Base-by-base conservation (phyloP, 768 basidiomycete species). In the Mycena maculata region DNA sequence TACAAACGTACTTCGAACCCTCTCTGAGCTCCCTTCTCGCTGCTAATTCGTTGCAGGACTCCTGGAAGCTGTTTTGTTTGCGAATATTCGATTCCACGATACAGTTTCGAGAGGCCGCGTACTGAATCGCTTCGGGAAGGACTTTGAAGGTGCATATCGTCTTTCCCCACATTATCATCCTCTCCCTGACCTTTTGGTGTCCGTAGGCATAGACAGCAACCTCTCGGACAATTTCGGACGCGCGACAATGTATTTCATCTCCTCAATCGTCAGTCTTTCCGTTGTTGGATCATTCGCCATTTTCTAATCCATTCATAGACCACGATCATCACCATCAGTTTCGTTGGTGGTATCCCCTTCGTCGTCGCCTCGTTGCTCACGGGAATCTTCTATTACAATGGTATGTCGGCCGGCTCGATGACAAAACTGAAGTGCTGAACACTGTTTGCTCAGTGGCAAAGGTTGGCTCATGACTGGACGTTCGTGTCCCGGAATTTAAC, bases 61-160 rank as follows among this genome's bases (percentile, higher is more conserved):
- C 41, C 80, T 96, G 28, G 92, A 96, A 73, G 77, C 89, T 1
- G 90, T 97, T 3, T 81, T 98, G 1, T 96, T 96, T 73, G 93
- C 95, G 10, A 88, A 94, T 49, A 90, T 97, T 62, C 88, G 95
- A 44, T 97, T 98, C 84, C 96, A 97, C 71, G 96, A 98, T 73
- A 98, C 95, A 0, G 87, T 94, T 2, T 93, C 91, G 55, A 88
- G 94, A 39, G 96, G 96, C 7, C 88, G 95, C 2, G 80, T 93
- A 12, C 78, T 96, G 39, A 94, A 96, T 71, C 83, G 94, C 49
- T 92, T 93, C 68, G 95, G 95, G 45, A 96, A 96, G 76, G 95
- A 96, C 75, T 92, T 96, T 61, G 94, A 96, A 81, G 92, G 84
- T 81, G 1, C 33, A 22, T 41, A 85, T 79, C 27, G 15, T 10